Conservation (phyloP, 257 asterid species). For the Nemophila menziesii region DNA sequence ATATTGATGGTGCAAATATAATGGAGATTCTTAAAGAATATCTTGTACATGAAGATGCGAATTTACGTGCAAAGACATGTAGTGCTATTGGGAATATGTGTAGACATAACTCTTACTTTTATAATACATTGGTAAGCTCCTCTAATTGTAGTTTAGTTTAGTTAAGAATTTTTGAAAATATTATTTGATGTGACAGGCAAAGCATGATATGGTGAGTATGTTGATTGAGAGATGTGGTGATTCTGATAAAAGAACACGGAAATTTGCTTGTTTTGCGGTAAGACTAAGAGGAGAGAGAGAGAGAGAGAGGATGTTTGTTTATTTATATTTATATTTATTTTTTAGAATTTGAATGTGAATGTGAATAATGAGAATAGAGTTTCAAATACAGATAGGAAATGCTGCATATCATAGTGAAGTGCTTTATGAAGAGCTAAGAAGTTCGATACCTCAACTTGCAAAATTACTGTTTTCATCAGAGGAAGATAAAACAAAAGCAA, state of each 20-base stretch:
- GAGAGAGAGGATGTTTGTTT: too few relatives aligned
- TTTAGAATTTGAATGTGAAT: too few relatives aligned
- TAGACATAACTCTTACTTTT: constrained; percentile 92
- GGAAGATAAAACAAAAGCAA: constrained; percentile 97
- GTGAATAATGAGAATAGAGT: too few relatives aligned
- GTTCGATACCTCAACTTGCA: constrained; percentile 83
- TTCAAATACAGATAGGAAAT: constrained; percentile 68
- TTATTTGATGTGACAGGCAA: constrained; percentile 37
- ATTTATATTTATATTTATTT: constrained; percentile 17
- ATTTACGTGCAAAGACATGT: constrained; percentile 85
- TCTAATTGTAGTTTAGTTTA: background rate
- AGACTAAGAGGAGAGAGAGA: too few relatives aligned
- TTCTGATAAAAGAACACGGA: constrained; percentile 82
- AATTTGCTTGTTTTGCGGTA: constrained; percentile 98
- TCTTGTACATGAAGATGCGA: constrained; percentile 78
- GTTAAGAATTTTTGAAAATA: background rate
- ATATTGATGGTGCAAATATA: constrained; percentile 69
- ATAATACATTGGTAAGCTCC: constrained; percentile 51
- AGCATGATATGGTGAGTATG: constrained; percentile 48
- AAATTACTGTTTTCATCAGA: constrained; percentile 62
- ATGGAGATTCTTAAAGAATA: constrained; percentile 59
- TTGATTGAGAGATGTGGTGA: constrained; percentile 86
- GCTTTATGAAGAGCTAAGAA: constrained; percentile 70
- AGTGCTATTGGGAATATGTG: constrained; percentile 96
- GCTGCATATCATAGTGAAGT: constrained; percentile 95